Evolutionary conservation across 495 filamentous ascomycete species (phyloP).

Genomic region (Sphaerosporella brunnea): DNA sequence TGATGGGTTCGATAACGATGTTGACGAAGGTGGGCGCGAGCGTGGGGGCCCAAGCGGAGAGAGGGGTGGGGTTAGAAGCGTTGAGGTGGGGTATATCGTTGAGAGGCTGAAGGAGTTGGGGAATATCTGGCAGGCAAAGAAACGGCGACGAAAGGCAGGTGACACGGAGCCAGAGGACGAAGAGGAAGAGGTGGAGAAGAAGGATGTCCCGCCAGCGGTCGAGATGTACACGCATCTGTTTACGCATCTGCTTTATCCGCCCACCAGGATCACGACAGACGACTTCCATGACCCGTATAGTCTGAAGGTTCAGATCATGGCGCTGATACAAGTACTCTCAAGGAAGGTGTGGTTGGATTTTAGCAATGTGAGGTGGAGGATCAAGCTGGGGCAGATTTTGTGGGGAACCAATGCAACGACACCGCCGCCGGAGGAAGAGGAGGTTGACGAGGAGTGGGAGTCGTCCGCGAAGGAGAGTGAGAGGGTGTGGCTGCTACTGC

Average conservation of each 20-base stretch:
- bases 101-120: constrained; percentile 24
- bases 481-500: constrained; percentile 62
- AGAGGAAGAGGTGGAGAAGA: constrained; percentile 13
- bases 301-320: constrained; percentile 39
- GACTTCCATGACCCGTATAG: constrained; percentile 37
- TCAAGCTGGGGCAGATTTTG: constrained; percentile 60
- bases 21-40: constrained; percentile 17
- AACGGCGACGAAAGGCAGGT: not conserved
- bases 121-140: constrained; percentile 19
- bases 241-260: constrained; percentile 39
- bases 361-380: constrained; percentile 59
- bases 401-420: constrained; percentile 37
- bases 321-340: constrained; percentile 38
- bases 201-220: constrained; percentile 27
- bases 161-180: not conserved
- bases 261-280: constrained; percentile 38
- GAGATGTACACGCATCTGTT: constrained; percentile 45
- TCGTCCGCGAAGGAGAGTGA: constrained; percentile 32
- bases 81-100: constrained; percentile 24
- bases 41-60: constrained; percentile 6
- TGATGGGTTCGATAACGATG: constrained; percentile 13
- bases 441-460: constrained; percentile 29
- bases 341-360: constrained; percentile 60
- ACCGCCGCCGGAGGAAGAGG: constrained; percentile 29
- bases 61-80: constrained; percentile 20